A percentile compares a stretch with the other conserved stretches of the same genome.
Conservation (phyloP, 2,329 filamentous ascomycete genomes). For the Pezicula neosporulosa region DNA sequence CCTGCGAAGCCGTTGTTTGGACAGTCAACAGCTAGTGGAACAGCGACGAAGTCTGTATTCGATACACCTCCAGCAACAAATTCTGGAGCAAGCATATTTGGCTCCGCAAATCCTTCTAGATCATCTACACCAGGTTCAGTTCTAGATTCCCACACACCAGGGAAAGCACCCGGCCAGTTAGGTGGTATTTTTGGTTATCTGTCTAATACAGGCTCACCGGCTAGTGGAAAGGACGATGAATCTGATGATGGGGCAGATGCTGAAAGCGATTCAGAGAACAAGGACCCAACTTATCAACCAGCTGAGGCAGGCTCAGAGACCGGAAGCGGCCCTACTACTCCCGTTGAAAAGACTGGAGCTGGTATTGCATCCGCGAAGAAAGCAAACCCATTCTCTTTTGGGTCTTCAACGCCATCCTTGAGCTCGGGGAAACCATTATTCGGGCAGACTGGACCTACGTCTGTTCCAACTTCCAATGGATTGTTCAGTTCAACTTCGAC, state of each 20-base stretch:
- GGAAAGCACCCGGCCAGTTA: constrained; percentile 14
- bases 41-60: constrained; percentile 11
- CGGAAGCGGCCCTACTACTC: constrained; percentile 16
- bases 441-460: constrained; percentile 26
- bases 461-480: constrained; percentile 31
- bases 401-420: not conserved
- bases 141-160: constrained; percentile 18
- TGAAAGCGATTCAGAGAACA: constrained; percentile 32
- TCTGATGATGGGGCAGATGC: constrained; percentile 39
- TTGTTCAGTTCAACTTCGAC: constrained; percentile 31
- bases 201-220: constrained; percentile 54
- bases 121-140: constrained; percentile 25
- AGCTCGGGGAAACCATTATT: constrained; percentile 1
- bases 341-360: constrained; percentile 19
- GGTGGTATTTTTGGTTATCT: constrained; percentile 59
- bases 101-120: constrained; percentile 19
- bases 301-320: constrained; percentile 11
- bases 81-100: constrained; percentile 16
- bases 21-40: not conserved
- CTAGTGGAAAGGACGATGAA: constrained; percentile 43
- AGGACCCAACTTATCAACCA: constrained; percentile 20
- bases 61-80: constrained; percentile 35
- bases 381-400: constrained; percentile 7
- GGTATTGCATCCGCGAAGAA: constrained; percentile 25
- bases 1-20: not conserved